Percentiles rank a stretch among this genome's conserved stretches.
Conservation (phyloP, 345 rosid genomes). For the Viola odorata region DNA sequence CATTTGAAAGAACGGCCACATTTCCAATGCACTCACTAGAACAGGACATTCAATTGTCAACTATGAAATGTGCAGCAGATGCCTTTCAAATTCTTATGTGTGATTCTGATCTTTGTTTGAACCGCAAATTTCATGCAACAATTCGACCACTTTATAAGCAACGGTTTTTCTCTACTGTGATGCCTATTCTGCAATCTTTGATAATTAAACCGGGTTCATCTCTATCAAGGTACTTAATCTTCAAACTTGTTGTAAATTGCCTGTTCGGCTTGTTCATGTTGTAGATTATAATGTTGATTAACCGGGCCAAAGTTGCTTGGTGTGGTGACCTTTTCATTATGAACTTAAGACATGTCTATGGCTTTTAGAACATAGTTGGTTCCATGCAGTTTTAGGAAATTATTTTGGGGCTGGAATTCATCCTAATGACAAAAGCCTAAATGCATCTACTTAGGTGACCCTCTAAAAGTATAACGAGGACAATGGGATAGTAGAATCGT, state of each 20-base stretch:
- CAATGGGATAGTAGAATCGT: too few species aligned
- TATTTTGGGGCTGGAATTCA: too few species aligned
- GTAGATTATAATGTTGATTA: constrained; percentile 7
- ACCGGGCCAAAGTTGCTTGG: neutral
- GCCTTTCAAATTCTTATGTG: constrained; percentile 69
- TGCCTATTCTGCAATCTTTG: constrained; percentile 63
- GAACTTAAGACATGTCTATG: neutral
- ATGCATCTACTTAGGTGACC: too few species aligned
- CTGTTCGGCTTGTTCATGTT: neutral
- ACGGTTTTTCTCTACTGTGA: constrained; percentile 58
- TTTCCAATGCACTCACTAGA: constrained; percentile 10
- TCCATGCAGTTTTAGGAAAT: neutral
- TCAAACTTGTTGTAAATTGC: constrained; percentile 3
- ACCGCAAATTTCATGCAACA: constrained; percentile 61
- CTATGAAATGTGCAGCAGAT: constrained; percentile 68
- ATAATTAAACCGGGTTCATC: constrained; percentile 46
- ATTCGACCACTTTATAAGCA: constrained; percentile 91
- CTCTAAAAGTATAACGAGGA: too few species aligned
- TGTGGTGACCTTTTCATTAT: constrained; percentile 7
- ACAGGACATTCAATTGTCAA: constrained; percentile 30
- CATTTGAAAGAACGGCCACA: constrained; percentile 23
- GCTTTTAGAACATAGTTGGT: neutral
- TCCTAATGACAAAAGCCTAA: too few species aligned
- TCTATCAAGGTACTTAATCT: constrained; percentile 43
- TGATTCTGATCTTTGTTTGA: constrained; percentile 70